Percentiles rank a stretch among this genome's conserved stretches.
Evolutionary conservation across 345 rosid species (phyloP).

Genomic region (Alliaria petiolata): DNA sequence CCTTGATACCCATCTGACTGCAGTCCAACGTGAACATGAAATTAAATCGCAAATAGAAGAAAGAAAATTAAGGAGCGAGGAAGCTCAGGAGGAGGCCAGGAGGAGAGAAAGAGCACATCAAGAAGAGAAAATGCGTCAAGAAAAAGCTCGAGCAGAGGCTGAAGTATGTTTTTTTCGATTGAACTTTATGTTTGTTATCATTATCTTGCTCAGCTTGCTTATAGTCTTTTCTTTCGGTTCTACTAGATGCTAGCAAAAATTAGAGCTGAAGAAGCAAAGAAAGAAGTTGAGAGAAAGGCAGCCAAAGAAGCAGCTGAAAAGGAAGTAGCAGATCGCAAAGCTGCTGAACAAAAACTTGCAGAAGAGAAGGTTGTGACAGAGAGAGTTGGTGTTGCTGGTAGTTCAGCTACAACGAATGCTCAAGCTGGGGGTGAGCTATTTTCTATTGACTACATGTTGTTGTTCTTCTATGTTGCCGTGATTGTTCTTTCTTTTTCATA

Average conservation of each 20-base stretch:
- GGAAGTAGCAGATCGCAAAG: conserved; percentile 42
- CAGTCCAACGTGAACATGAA: conserved; percentile 77
- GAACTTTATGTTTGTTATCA: background rate
- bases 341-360: conserved; percentile 30
- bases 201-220: background rate
- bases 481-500: conserved; percentile 9
- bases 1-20: conserved; percentile 84
- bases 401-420: conserved; percentile 33
- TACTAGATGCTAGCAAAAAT: conserved; percentile 49
- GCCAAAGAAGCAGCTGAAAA: conserved; percentile 60
- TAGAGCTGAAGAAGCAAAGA: conserved; percentile 77
- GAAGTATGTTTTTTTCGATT: conserved; percentile 50
- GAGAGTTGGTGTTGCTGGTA: conserved; percentile 25
- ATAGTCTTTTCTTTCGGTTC: background rate
- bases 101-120: conserved; percentile 72
- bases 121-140: conserved; percentile 80
- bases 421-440: conserved; percentile 38
- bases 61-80: conserved; percentile 77
- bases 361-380: conserved; percentile 21
- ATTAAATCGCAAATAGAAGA: conserved; percentile 85
- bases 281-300: conserved; percentile 66
- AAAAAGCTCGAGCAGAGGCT: conserved; percentile 79
- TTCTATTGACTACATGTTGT: background rate
- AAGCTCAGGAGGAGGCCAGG: conserved; percentile 84
- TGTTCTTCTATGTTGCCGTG: background rate